Conservation (phyloP, 768 basidiomycete genomes). For the Calocera cornea region DNA sequence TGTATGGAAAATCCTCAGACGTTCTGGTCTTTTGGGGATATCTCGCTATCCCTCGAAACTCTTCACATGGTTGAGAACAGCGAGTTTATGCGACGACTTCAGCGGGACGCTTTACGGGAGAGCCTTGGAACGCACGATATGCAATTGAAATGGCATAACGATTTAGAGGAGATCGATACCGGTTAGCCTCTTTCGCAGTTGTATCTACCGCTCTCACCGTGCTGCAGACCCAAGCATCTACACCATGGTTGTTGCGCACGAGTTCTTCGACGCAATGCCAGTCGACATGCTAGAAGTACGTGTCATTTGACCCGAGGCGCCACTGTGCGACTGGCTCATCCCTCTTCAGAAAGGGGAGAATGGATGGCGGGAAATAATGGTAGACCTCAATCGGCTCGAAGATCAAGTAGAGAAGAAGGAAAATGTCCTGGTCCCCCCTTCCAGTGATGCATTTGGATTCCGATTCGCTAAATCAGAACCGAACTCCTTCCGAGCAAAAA, state of each 20-base stretch:
- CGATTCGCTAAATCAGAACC: conserved; percentile 10
- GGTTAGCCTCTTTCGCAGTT: conserved; percentile 18
- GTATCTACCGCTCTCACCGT: not conserved
- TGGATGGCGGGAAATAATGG: conserved; percentile 78
- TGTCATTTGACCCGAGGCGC: not conserved
- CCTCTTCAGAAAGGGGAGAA: conserved; percentile 48
- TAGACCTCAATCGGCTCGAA: conserved; percentile 37
- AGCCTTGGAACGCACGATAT: conserved; percentile 22
- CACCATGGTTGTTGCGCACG: conserved; percentile 85
- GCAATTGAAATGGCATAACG: conserved; percentile 53
- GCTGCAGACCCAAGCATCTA: conserved; percentile 31
- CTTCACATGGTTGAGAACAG: conserved; percentile 79
- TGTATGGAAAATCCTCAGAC: conserved; percentile 12
- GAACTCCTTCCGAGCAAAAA: not conserved
- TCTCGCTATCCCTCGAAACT: conserved; percentile 24
- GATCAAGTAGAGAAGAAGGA: conserved; percentile 22
- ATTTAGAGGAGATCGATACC: conserved; percentile 49
- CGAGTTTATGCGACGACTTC: conserved; percentile 46
- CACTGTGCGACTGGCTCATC: not conserved
- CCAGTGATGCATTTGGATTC: not conserved
- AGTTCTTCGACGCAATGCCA: conserved; percentile 94
- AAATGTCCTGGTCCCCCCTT: not conserved
- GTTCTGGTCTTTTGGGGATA: conserved; percentile 17
- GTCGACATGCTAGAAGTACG: conserved; percentile 76
- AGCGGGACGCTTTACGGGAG: conserved; percentile 37